Evolutionary conservation across 306 rosid genomes (phyloP).

Genomic region (Mucuna pruriens): DNA sequence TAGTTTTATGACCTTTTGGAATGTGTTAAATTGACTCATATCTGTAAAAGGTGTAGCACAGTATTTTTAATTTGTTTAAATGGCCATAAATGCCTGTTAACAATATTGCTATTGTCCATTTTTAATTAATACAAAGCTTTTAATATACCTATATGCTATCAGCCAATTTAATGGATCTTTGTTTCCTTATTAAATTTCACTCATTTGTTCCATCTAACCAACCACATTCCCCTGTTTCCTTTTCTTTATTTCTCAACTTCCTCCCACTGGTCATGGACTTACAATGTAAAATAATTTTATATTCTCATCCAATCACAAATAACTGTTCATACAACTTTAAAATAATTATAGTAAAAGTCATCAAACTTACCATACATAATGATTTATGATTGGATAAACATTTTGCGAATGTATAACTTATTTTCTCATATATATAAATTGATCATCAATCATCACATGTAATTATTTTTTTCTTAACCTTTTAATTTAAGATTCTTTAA

Average conservation of each 20-base stretch:
- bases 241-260: slow-evolving; percentile 21
- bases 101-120: slow-evolving; percentile 7
- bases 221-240: slow-evolving; percentile 40
- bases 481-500: background rate
- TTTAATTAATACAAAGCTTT: slow-evolving; percentile 26
- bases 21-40: background rate
- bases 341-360: too few species aligned
- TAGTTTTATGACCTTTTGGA: slow-evolving; percentile 12
- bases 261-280: too few species aligned
- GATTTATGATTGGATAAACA: too few species aligned
- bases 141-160: slow-evolving; percentile 32
- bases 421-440: background rate
- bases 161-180: slow-evolving; percentile 45
- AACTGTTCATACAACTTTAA: too few species aligned
- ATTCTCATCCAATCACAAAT: too few species aligned
- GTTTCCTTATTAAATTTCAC: slow-evolving; percentile 39
- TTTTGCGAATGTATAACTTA: too few species aligned
- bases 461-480: slow-evolving; percentile 6
- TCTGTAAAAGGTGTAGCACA: slow-evolving; percentile 11
- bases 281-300: too few species aligned
- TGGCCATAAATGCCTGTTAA: slow-evolving; percentile 37
- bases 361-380: too few species aligned
- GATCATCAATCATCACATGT: background rate
- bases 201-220: slow-evolving; percentile 43
- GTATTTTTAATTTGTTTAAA: slow-evolving; percentile 31